These are phyloP conservation scores for Ophioceras dolichostomum DNA, from an alignment of 2,329 filamentous ascomycete genomes.

Conservation along the genomic window DNA sequence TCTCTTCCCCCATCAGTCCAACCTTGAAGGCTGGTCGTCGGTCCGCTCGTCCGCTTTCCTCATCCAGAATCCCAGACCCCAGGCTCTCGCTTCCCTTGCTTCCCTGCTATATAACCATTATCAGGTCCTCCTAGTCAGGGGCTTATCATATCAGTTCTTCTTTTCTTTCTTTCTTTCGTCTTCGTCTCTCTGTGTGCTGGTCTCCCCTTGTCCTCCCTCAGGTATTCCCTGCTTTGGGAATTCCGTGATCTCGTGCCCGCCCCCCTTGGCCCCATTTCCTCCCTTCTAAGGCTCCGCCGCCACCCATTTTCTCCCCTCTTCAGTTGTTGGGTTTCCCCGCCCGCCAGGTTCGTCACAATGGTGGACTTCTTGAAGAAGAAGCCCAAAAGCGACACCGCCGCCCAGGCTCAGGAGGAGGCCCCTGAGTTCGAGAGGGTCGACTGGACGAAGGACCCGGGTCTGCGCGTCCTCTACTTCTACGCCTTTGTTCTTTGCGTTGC, in stretches of 20 bases:
- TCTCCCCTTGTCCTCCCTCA: background rate
- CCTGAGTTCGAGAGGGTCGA: slow-evolving; percentile 35
- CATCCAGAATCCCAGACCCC: background rate
- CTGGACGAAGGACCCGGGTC: slow-evolving; percentile 41
- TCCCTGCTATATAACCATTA: background rate
- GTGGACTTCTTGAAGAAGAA: slow-evolving; percentile 14
- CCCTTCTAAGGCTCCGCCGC: background rate
- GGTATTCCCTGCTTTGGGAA: too few relatives aligned
- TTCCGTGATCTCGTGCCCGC: too few relatives aligned
- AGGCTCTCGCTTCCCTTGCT: background rate
- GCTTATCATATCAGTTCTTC: background rate
- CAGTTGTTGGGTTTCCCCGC: too few relatives aligned
- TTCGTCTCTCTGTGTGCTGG: background rate
- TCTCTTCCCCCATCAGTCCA: background rate
- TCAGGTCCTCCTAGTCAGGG: background rate
- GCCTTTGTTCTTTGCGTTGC: slow-evolving; percentile 37
- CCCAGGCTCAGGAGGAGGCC: slow-evolving; percentile 29
- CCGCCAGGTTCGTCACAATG: slow-evolving; percentile 8
- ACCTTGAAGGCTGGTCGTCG: background rate
- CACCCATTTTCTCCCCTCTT: background rate
- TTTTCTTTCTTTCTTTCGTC: background rate
- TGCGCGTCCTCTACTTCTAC: slow-evolving; percentile 43
- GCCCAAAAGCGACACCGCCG: slow-evolving; percentile 11
- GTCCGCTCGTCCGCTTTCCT: background rate
- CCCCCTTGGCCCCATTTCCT: background rate